Conservation (phyloP, 208 protist species). For the Endotrypanum monterogeii region DNA sequence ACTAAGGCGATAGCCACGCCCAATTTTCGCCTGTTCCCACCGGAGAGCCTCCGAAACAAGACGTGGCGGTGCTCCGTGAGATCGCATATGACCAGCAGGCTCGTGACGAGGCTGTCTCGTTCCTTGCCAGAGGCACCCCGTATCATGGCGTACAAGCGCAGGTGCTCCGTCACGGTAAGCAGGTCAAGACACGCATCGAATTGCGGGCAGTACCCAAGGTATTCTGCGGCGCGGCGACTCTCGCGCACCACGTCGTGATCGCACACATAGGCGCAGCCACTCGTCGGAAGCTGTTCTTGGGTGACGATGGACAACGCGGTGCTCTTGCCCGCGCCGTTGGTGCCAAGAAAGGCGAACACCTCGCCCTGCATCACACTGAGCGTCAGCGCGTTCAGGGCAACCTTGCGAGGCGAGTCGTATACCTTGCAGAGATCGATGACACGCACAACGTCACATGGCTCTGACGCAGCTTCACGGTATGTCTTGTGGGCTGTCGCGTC, state of each 20-base stretch:
- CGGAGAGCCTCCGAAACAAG: conserved; percentile 35
- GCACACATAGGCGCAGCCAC: conserved; percentile 55
- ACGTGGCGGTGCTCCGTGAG: conserved; percentile 43
- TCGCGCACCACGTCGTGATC: conserved; percentile 55
- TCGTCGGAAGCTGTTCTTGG: conserved; percentile 70
- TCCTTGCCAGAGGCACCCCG: conserved; percentile 48
- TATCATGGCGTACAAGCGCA: conserved; percentile 87
- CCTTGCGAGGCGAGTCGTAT: conserved; percentile 30
- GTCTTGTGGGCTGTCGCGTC: neutral
- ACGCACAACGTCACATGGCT: conserved; percentile 30
- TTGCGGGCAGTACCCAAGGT: conserved; percentile 95
- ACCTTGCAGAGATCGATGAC: conserved; percentile 47
- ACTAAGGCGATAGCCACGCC: conserved; percentile 76
- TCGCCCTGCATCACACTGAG: conserved; percentile 73
- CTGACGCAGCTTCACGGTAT: neutral
- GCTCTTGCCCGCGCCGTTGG: conserved; percentile 90
- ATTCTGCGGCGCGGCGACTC: conserved; percentile 39
- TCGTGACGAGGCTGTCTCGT: conserved; percentile 28
- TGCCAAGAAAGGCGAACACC: conserved; percentile 85
- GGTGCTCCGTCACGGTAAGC: conserved; percentile 92
- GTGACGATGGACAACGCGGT: conserved; percentile 81
- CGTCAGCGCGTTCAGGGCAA: conserved; percentile 61
- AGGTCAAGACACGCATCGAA: conserved; percentile 93
- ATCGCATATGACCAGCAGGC: conserved; percentile 35
- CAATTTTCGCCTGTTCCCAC: conserved; percentile 85